Conservation (phyloP, 23 red algal species). For the Pyropia yezoensis region DNA sequence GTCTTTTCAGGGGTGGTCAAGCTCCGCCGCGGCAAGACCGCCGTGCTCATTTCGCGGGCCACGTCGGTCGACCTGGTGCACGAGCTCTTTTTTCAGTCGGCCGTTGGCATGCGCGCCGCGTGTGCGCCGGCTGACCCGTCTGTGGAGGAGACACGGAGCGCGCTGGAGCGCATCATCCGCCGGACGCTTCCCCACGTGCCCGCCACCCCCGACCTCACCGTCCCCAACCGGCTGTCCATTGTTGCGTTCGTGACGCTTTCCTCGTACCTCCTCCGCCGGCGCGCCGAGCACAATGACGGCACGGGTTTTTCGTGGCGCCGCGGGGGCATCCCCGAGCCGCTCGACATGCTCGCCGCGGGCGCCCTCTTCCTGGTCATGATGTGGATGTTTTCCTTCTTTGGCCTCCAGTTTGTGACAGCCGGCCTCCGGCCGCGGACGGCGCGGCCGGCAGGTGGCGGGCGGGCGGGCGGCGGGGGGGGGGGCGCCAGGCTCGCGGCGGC, state of each 20-base stretch:
- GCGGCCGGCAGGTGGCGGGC: too few relatives aligned
- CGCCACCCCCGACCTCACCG: slow-evolving; percentile 54
- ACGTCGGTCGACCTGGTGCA: slow-evolving; percentile 49
- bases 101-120: slow-evolving; percentile 22
- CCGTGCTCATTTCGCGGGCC: slow-evolving; percentile 59
- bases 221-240: slow-evolving; percentile 76
- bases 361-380: slow-evolving; percentile 76
- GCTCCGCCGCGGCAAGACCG: slow-evolving; percentile 81
- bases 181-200: slow-evolving; percentile 47
- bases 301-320: slow-evolving; percentile 61
- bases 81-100: slow-evolving; percentile 58
- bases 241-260: slow-evolving; percentile 72
- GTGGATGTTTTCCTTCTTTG: slow-evolving; percentile 94
- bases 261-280: slow-evolving; percentile 66
- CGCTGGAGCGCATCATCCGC: slow-evolving; percentile 48
- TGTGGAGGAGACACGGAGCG: slow-evolving; percentile 40
- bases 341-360: slow-evolving; percentile 83
- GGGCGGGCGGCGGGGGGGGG: too few relatives aligned
- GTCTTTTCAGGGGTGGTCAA: slow-evolving; percentile 87
- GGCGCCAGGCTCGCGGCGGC: too few relatives aligned
- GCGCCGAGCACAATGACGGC: slow-evolving; percentile 79
- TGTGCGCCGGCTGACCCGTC: slow-evolving; percentile 69
- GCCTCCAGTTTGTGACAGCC: slow-evolving; percentile 22
- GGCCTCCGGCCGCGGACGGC: too few relatives aligned
- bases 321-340: slow-evolving; percentile 77